Evolutionary conservation across 1,139 yeast genomes (phyloP).

Genomic region (Candida buenavistaensis): DNA sequence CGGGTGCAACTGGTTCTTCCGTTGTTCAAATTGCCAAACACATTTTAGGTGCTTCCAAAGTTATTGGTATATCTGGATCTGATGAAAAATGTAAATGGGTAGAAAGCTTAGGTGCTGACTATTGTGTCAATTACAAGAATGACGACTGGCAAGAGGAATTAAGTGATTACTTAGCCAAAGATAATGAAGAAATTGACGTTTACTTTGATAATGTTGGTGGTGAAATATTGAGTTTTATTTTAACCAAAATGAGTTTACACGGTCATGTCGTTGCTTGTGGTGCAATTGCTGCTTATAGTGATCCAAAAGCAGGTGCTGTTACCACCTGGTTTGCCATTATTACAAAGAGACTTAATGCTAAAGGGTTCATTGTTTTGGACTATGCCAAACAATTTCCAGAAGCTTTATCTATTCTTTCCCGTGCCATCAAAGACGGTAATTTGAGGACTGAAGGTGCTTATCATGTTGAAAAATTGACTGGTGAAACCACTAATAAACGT

Average conservation of each 20-base stretch:
- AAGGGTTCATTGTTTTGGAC: slow-evolving; percentile 51
- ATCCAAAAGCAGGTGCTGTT: slow-evolving; percentile 31
- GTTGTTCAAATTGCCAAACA: slow-evolving; percentile 61
- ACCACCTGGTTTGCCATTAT: slow-evolving; percentile 45
- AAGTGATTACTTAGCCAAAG: slow-evolving; percentile 43
- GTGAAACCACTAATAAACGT: slow-evolving; percentile 17
- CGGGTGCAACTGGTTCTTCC: slow-evolving; percentile 69
- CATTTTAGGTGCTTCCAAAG: slow-evolving; percentile 52
- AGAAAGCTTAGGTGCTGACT: slow-evolving; percentile 56
- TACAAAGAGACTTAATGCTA: slow-evolving; percentile 46
- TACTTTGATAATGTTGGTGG: slow-evolving; percentile 70
- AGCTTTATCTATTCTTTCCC: slow-evolving; percentile 33
- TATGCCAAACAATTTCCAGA: slow-evolving; percentile 29
- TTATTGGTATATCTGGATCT: slow-evolving; percentile 67
- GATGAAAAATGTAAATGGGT: slow-evolving; percentile 56
- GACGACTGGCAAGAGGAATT: slow-evolving; percentile 44
- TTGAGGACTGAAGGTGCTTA: slow-evolving; percentile 29
- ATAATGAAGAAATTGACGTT: slow-evolving; percentile 42
- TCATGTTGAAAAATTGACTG: slow-evolving; percentile 27
- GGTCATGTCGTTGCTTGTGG: slow-evolving; percentile 62
- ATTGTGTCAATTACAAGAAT: slow-evolving; percentile 55
- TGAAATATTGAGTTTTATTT: slow-evolving; percentile 48
- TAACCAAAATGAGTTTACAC: slow-evolving; percentile 37
- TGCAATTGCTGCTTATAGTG: slow-evolving; percentile 59
- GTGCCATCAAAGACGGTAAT: slow-evolving; percentile 41